A percentile compares a stretch with the other conserved stretches of the same genome.
Conservation (phyloP, 2,329 filamentous ascomycete species). For the Xylariaceae sp. region DNA sequence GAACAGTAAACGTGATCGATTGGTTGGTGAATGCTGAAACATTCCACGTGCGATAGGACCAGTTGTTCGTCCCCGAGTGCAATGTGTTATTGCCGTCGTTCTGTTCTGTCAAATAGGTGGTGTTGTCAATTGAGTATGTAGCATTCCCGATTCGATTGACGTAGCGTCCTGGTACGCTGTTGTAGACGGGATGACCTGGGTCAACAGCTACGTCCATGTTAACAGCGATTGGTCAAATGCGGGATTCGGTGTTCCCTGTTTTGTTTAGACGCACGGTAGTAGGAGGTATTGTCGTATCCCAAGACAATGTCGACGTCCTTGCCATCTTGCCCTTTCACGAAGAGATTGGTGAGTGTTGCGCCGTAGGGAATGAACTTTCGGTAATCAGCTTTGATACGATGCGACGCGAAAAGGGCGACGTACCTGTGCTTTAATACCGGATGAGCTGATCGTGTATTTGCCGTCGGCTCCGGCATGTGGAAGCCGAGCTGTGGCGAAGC, state of each 20-base stretch:
- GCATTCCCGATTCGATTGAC: slow-evolving; percentile 61
- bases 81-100: slow-evolving; percentile 55
- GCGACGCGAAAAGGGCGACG: slow-evolving; percentile 2
- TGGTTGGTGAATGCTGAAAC: slow-evolving; percentile 50
- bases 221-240: not conserved
- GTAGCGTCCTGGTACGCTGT: slow-evolving; percentile 59
- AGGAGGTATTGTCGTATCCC: slow-evolving; percentile 57
- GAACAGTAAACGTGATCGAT: slow-evolving; percentile 63
- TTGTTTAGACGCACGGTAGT: slow-evolving; percentile 42
- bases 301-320: slow-evolving; percentile 60
- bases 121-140: slow-evolving; percentile 50
- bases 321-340: slow-evolving; percentile 59
- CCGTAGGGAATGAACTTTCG: slow-evolving; percentile 41
- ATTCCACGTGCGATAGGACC: slow-evolving; percentile 62
- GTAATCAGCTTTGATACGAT: slow-evolving; percentile 2
- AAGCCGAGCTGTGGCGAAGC: slow-evolving; percentile 17
- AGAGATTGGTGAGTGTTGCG: slow-evolving; percentile 59
- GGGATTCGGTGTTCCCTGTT: not conserved
- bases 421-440: slow-evolving; percentile 30
- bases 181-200: slow-evolving; percentile 55
- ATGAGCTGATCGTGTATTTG: slow-evolving; percentile 29
- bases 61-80: slow-evolving; percentile 57
- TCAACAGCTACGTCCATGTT: slow-evolving; percentile 24
- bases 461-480: slow-evolving; percentile 27
- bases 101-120: slow-evolving; percentile 48